Evolutionary conservation across 2,329 filamentous ascomycete genomes (phyloP).

Genomic region (Neoascochyta sp.): DNA sequence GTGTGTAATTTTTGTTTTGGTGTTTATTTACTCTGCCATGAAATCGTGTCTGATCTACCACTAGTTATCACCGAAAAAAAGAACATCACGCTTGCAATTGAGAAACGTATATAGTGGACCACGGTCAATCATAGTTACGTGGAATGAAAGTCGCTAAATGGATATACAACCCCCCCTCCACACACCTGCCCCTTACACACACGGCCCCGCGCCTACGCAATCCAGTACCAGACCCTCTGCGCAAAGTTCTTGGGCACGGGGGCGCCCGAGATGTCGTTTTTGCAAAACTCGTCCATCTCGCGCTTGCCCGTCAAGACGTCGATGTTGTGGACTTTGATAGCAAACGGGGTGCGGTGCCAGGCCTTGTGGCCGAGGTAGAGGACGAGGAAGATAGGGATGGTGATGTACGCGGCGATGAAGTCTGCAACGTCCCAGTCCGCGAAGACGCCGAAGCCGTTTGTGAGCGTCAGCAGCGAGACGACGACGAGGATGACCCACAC

Average conservation of each 20-base stretch:
- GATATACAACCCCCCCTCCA: too few species aligned
- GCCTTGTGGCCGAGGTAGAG: conserved; percentile 37
- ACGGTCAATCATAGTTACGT: too few species aligned
- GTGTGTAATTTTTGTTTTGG: too few species aligned
- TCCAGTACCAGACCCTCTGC: conserved; percentile 37
- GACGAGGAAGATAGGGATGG: conserved; percentile 36
- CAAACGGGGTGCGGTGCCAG: conserved; percentile 25
- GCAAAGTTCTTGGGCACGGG: conserved; percentile 33
- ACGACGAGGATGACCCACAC: conserved; percentile 58
- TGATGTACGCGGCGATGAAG: conserved; percentile 53
- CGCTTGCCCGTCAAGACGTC: conserved; percentile 34
- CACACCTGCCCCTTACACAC: too few species aligned
- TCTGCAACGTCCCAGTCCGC: conserved; percentile 44
- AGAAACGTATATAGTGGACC: too few species aligned
- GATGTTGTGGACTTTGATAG: conserved; percentile 26
- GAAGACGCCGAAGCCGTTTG: conserved; percentile 53
- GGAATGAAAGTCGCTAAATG: too few species aligned
- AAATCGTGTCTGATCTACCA: too few species aligned
- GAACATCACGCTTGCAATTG: too few species aligned
- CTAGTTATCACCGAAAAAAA: too few species aligned
- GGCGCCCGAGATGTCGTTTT: conserved; percentile 25
- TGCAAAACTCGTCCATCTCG: conserved; percentile 38
- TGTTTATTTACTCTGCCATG: too few species aligned
- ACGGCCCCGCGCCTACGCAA: conserved; percentile 34
- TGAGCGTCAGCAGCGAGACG: conserved; percentile 38